Percentiles rank a stretch among this genome's conserved stretches.
These are phyloP conservation scores for Calonectria hongkongensis DNA, from an alignment of 2,329 filamentous ascomycete genomes.

Conservation along the genomic window DNA sequence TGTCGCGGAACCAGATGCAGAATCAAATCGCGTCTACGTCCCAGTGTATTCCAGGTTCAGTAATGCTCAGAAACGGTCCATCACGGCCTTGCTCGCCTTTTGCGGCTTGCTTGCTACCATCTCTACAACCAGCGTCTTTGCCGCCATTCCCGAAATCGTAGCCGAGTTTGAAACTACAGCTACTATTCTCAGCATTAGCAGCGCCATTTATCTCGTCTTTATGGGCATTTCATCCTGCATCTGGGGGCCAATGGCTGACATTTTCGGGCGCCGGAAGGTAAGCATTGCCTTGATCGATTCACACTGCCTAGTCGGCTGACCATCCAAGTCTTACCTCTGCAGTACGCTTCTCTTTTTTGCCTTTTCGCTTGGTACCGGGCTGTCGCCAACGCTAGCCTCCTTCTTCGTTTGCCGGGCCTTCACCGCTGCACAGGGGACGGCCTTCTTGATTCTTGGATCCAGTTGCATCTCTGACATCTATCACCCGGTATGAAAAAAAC, in stretches of 20 bases:
- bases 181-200: constrained; percentile 79
- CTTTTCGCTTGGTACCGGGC: constrained; percentile 62
- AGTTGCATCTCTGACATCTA: constrained; percentile 76
- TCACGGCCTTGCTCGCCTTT: constrained; percentile 11
- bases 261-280: constrained; percentile 71
- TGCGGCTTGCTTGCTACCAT: constrained; percentile 11
- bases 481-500: constrained; percentile 60
- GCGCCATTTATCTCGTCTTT: constrained; percentile 81
- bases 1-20: neutral
- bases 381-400: constrained; percentile 76
- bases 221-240: constrained; percentile 80
- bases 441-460: constrained; percentile 79
- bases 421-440: constrained; percentile 81
- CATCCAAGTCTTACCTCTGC: neutral
- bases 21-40: neutral
- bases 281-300: constrained; percentile 40
- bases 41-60: constrained; percentile 7
- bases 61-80: constrained; percentile 8
- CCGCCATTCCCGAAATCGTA: constrained; percentile 74
- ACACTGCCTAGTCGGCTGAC: constrained; percentile 29
- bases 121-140: constrained; percentile 19
- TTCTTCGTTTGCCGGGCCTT: constrained; percentile 82
- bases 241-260: constrained; percentile 79
- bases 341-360: constrained; percentile 72
- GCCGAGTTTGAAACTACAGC: constrained; percentile 73